Evolutionary conservation across 306 rosid species (phyloP).

Genomic region (Datisca glomerata): DNA sequence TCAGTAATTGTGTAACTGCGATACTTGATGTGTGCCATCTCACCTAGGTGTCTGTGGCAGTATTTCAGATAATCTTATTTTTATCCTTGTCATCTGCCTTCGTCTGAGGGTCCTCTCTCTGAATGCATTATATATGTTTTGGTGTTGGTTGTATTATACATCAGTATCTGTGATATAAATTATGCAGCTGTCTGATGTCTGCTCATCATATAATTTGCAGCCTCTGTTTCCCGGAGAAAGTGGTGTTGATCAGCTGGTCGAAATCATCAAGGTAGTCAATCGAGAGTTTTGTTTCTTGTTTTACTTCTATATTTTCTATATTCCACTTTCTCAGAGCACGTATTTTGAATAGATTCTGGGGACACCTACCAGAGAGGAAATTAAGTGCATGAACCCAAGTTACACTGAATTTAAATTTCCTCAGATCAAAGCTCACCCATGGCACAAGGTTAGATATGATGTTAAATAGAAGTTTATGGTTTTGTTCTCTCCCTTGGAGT

Average conservation of each 20-base stretch:
- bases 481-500: too few relatives aligned
- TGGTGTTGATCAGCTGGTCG: constrained; percentile 95
- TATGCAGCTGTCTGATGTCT: constrained; percentile 14
- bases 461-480: too few relatives aligned
- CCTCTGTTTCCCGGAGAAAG: constrained; percentile 97
- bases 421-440: constrained; percentile 91
- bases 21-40: too few relatives aligned
- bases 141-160: neutral
- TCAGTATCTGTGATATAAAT: neutral
- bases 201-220: constrained; percentile 34
- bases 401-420: constrained; percentile 86
- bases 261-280: constrained; percentile 70
- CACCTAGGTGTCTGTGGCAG: too few relatives aligned
- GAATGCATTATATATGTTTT: neutral
- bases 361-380: constrained; percentile 93
- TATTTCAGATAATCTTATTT: too few relatives aligned
- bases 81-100: too few relatives aligned
- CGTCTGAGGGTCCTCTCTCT: too few relatives aligned
- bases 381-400: constrained; percentile 91
- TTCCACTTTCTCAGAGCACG: constrained; percentile 7
- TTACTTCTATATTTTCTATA: constrained; percentile 7
- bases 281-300: neutral
- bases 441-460: constrained; percentile 70
- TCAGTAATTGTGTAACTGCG: too few relatives aligned
- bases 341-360: constrained; percentile 48